Base-by-base conservation (phyloP, 768 basidiomycete species). In the Tylopilus sp. region DNA sequence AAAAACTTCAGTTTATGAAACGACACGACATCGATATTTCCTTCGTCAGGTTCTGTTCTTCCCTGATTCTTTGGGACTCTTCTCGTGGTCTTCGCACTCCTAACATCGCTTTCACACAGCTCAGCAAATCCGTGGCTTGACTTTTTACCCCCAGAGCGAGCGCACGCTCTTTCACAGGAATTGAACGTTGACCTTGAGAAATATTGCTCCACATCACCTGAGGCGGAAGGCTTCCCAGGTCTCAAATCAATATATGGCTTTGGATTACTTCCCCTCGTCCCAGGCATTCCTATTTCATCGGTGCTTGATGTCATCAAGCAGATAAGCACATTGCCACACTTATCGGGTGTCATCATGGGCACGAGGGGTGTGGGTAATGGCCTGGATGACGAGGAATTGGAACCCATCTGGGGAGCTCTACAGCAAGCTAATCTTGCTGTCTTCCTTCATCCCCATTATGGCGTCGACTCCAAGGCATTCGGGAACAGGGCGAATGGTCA, bases 51-150 rank as follows among this genome's bases (percentile, higher is more conserved):
- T 85, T 50, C 53, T 55, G 20, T 39, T 39, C 18, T 39, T 39
- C 18, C 7, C 36, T 20, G 64, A 43, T 12, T 8, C 22, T 22
- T 28, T 28, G 28, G 23, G 18, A n/a, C 39, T 48, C 57, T 43
- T 53, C 26, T 30, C 15, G 18, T 47, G 42, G 23, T 33, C 53
- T 26, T 51, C 46, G n/a, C 44, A 20, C 41, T 52, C 38, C 56
- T 65, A 48, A 70, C 55, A 20, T 21, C 30, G 31, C 9, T 43
- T 51, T 39, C 30, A 31, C 48, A 40, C 58, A 91, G 90, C 65
- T 80, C 88, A 22, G 91, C 91, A 23, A 94, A 95, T 62, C 92
- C 91, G 9, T 95, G 91, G 91, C 79, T 94, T 31, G 92, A 95
- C 67, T 94, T 93, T 63, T 77, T 95, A 21, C 67, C 85, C 5